Percentiles rank a stretch among this genome's conserved stretches.
Conservation (phyloP, 192 early-diverging fungal genomes). For the Chytriomyces hyalinus region DNA sequence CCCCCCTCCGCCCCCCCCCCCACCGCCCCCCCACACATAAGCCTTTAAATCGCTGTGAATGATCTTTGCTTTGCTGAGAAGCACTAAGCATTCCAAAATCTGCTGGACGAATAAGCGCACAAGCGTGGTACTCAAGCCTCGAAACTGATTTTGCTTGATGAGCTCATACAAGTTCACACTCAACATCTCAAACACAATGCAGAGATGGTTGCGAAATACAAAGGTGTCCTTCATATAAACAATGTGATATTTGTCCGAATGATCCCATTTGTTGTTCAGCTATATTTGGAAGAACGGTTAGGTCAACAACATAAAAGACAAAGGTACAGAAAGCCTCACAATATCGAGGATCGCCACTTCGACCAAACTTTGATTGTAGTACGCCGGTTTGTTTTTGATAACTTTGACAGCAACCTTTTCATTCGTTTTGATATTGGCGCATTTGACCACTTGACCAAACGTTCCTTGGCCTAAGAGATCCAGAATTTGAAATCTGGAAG, state of each 20-base stretch:
- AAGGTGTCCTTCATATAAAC: conserved; percentile 90
- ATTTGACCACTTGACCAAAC: conserved; percentile 99
- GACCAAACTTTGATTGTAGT: conserved; percentile 97
- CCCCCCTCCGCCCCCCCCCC: no score
- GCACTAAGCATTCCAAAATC: conserved; percentile 87
- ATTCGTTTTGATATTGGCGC: conserved; percentile 89
- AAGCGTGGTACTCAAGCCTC: conserved; percentile 91
- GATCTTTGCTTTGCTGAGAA: conserved; percentile 84
- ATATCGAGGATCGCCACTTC: conserved; percentile 93
- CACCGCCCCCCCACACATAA: no score
- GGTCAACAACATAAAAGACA: conserved; percentile 11
- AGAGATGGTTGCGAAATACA: conserved; percentile 90
- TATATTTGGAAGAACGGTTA: conserved; percentile 33
- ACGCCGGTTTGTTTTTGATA: conserved; percentile 97
- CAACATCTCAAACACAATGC: conserved; percentile 96
- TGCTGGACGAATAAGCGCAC: conserved; percentile 92
- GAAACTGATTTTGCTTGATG: conserved; percentile 96
- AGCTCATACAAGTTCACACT: conserved; percentile 97
- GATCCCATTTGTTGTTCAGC: conserved; percentile 89
- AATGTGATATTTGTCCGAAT: conserved; percentile 86
- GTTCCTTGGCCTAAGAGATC: conserved; percentile 95
- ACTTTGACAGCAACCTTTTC: conserved; percentile 94
- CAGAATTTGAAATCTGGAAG: conserved; percentile 82
- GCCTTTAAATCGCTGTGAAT: conserved; percentile 99
- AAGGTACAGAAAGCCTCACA: conserved; percentile 45